Evolutionary conservation across 176 grass and related monocot genomes (phyloP), one percentile per base, ranked within the genome.

Genomic region (Miscanthus lutarioriparius): DNA sequence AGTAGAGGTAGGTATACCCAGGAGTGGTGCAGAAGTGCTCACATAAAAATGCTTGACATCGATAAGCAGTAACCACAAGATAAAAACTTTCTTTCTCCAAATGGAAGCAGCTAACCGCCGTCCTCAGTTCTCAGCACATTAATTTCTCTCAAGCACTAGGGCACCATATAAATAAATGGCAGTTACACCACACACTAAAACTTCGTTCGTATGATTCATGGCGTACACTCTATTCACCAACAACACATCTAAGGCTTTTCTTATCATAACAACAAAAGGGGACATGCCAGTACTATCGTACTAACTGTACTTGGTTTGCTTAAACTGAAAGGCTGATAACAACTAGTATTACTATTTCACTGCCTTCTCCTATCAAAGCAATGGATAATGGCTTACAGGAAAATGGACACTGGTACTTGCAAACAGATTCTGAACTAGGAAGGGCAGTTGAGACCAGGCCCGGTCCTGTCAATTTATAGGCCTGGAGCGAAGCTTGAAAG

Each of bases 241-340:
- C 67, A 56, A 56, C 14, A 61, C 23, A 43, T 44, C 61, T 33
- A 67, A 83, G 14, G 72, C 37, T 64, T 56, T 78, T 22, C 14
- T 72, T 54, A 39, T 41, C 68, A 75, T 80, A 33, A 64, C 38
- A 75, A 59, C 80, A 74, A 32, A 78, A 63, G 62, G 49, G 47
- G 69, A 41, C 61, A 80, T 0, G 47, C 2, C 27, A 33, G 16
- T 74, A 83, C 23, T 27, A 13, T 1, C 0, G 59, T 26, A 63
- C 74, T 48, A 74, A 73, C 22, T 79, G 84, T 73, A 86, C 79
- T 79, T 70, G 36, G 4, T 79, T 83, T 79, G 80, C 84, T 83
- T 90, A 83, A 56, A 63, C 48, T 49, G 27, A 69, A 83, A 53
- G 48, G 47, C 5, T 70, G 37, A 69, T 65, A 69, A 39, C 2